Evolutionary conservation across 2,329 filamentous ascomycete genomes (phyloP).

Genomic region (Cercospora sp.): DNA sequence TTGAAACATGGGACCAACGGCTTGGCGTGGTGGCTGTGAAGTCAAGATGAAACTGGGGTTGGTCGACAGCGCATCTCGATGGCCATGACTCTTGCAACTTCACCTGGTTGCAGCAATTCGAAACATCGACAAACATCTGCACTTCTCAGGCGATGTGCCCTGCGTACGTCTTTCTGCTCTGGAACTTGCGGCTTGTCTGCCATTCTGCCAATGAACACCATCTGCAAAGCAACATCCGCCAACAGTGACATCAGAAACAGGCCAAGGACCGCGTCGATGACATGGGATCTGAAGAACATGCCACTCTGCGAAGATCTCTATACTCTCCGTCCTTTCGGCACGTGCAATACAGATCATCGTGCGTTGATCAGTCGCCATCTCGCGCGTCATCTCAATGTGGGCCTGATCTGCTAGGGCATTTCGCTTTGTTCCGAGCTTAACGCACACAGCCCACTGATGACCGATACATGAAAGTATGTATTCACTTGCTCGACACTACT

Average conservation of each 20-base stretch:
- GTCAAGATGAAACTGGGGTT: slow-evolving; percentile 5
- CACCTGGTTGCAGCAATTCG: slow-evolving; percentile 9
- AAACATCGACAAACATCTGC: neutral
- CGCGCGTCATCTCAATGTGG: slow-evolving; percentile 3
- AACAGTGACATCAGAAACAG: neutral
- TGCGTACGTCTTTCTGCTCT: neutral
- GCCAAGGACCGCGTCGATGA: neutral
- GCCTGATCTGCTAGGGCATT: neutral
- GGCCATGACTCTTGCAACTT: slow-evolving; percentile 13
- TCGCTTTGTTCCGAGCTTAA: slow-evolving; percentile 1
- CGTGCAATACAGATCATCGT: neutral
- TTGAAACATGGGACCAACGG: slow-evolving; percentile 5
- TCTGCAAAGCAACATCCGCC: neutral
- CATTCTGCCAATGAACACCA: neutral
- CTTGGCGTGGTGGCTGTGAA: neutral
- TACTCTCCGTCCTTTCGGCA: neutral
- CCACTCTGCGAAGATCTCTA: neutral
- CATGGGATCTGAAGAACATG: neutral
- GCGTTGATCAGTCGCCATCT: neutral
- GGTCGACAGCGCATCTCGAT: slow-evolving; percentile 2
- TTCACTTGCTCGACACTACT: neutral
- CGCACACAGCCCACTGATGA: neutral
- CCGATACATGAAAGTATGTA: neutral
- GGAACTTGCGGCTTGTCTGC: neutral
- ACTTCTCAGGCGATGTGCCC: neutral